Evolutionary conservation across 2,329 filamentous ascomycete species (phyloP).

Genomic region (Gremmenia infestans): DNA sequence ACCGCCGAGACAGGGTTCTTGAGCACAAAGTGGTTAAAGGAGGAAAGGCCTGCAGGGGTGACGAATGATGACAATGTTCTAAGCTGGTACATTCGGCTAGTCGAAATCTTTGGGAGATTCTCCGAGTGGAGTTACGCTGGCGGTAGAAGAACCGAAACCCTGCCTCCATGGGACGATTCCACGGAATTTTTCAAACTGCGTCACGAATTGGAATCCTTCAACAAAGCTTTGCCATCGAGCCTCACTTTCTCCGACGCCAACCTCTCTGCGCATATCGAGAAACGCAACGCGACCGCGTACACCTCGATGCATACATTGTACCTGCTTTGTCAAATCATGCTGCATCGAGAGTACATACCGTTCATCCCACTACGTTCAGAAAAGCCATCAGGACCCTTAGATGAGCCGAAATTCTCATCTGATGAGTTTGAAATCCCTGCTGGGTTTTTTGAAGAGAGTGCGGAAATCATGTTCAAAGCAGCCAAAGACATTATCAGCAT

Average conservation of each 20-base stretch:
- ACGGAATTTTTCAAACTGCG: constrained; percentile 52
- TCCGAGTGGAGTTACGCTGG: constrained; percentile 50
- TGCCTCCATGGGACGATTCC: constrained; percentile 55
- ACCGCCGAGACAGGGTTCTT: constrained; percentile 51
- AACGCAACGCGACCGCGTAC: constrained; percentile 58
- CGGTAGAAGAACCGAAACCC: constrained; percentile 44
- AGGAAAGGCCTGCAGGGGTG: constrained; percentile 35
- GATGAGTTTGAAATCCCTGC: constrained; percentile 41
- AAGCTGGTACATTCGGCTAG: constrained; percentile 50
- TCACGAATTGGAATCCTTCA: constrained; percentile 47
- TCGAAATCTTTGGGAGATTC: constrained; percentile 56
- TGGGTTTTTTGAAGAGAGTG: constrained; percentile 59
- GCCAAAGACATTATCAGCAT: constrained; percentile 61
- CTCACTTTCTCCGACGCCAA: constrained; percentile 57
- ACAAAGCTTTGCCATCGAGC: constrained; percentile 44
- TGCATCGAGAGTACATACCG: constrained; percentile 64
- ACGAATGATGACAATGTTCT: constrained; percentile 31
- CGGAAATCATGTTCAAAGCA: constrained; percentile 57
- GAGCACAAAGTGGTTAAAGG: constrained; percentile 36
- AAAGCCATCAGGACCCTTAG: constrained; percentile 50
- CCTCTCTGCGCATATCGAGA: constrained; percentile 60
- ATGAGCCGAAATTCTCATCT: constrained; percentile 49
- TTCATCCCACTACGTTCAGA: constrained; percentile 55
- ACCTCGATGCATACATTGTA: constrained; percentile 63
- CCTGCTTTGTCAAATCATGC: constrained; percentile 60